phyloP scores from a whole-genome alignment of 805 yeast genomes.

The Wickerhamiella siamensis region DNA sequence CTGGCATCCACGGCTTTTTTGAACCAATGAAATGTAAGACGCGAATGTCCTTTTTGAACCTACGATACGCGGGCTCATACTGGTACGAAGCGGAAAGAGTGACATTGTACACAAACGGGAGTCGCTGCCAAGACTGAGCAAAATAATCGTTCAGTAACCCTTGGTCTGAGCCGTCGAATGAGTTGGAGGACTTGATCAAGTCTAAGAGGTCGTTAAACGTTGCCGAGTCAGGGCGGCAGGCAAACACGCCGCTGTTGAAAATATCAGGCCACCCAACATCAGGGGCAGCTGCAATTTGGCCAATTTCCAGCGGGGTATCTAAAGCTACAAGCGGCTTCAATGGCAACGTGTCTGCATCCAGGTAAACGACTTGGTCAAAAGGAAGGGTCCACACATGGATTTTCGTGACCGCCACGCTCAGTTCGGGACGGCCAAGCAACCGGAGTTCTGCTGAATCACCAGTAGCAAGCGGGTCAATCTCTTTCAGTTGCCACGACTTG shows the following conservation, averaged over 20 bases:
- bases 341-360: slow-evolving; percentile 44
- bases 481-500: slow-evolving; percentile 18
- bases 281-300: slow-evolving; percentile 37
- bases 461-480: slow-evolving; percentile 19
- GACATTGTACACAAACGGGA: slow-evolving; percentile 77
- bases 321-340: slow-evolving; percentile 23
- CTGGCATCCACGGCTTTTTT: slow-evolving; percentile 27
- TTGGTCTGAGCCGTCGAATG: slow-evolving; percentile 88
- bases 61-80: slow-evolving; percentile 52
- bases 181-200: slow-evolving; percentile 20
- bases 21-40: slow-evolving; percentile 28
- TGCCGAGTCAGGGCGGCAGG: slow-evolving; percentile 36
- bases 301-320: slow-evolving; percentile 15
- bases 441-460: slow-evolving; percentile 18
- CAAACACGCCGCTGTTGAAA: slow-evolving; percentile 68
- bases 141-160: slow-evolving; percentile 74
- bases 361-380: slow-evolving; percentile 31
- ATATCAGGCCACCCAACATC: slow-evolving; percentile 90
- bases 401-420: slow-evolving; percentile 36
- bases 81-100: slow-evolving; percentile 51
- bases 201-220: slow-evolving; percentile 31
- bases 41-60: slow-evolving; percentile 33
- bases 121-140: slow-evolving; percentile 41
- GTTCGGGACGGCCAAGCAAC: slow-evolving; percentile 35
- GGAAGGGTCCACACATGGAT: slow-evolving; percentile 40